Evolutionary conservation across 1,284 basidiomycete species (phyloP), one percentile per base, ranked within the genome.

Genomic region (Ganoderma leucocontextum): DNA sequence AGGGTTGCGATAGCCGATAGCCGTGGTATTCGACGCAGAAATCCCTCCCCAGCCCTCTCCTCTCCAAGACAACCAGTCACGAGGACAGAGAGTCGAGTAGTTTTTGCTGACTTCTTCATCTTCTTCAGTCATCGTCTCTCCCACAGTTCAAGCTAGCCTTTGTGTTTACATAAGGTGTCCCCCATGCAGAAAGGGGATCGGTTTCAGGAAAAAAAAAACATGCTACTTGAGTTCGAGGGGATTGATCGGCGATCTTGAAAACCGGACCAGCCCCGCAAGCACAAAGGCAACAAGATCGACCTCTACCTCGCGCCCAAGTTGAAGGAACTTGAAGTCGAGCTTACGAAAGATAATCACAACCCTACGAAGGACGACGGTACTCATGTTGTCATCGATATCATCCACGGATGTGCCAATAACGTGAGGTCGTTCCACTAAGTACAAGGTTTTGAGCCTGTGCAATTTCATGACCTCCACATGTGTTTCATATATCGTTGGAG

Each of bases 21-120:
- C 52, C 52, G 29, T 17, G 52, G 52, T 33, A 55, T 55, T 55
- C 52, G 13, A 29, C 49, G 22, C 49, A 7, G 49, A 52, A 52
- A 29, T 52, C 49, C 22, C 49, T 55, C 47, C 33, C 52, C 47
- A 47, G 44, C 44, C 44, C 29, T 5, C 29, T 53, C 25, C 52
- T 55, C 52, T 55, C 52, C 52, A 55, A 33, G 52, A 35, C 52
- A 55, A 55, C 52, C 52, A 55, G 52, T 55, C 52, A 55, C 52
- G 52, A 13, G 52, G 22, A 17, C 52, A 19, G 12, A 13, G 29
- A 15, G 7, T 33, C 15, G 52, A 55, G 52, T 17, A n/a, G 33
- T 35, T 55, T 55, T 35, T 55, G 17, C 29, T 29, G 15, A 13
- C 29, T 55, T 55, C 52, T 55, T 25, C 4, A 25, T 49, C 22